phyloP scores from a whole-genome alignment of 2,329 filamentous ascomycete species.

The Fusarium austroafricanum region DNA sequence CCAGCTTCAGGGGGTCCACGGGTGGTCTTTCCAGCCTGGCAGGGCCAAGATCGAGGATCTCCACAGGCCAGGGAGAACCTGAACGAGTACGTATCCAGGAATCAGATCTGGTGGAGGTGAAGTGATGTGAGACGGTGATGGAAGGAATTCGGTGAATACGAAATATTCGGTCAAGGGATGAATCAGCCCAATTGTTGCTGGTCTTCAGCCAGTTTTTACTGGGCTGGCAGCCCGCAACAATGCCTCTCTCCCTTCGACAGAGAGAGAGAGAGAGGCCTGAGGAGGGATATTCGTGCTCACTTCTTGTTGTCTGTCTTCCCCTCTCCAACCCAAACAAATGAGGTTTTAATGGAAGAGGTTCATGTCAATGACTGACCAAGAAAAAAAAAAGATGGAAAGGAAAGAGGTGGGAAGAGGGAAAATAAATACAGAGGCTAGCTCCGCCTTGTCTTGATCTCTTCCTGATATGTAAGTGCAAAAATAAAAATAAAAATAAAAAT shows the following conservation, averaged over 20 bases:
- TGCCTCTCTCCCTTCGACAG: conserved; percentile 36
- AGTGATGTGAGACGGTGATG: neutral
- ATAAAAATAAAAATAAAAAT: neutral
- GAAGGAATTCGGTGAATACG: conserved; percentile 14
- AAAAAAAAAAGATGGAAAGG: conserved; percentile 25
- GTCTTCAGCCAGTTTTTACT: conserved; percentile 24
- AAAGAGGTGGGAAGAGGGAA: conserved; percentile 14
- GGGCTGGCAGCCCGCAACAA: conserved; percentile 30
- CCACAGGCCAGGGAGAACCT: conserved; percentile 16
- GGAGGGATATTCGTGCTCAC: conserved; percentile 3
- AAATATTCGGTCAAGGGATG: neutral
- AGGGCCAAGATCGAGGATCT: conserved; percentile 22
- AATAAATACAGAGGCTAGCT: conserved; percentile 34
- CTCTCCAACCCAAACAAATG: conserved; percentile 38
- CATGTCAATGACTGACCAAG: conserved; percentile 32
- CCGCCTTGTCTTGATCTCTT: conserved; percentile 30
- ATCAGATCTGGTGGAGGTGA: neutral
- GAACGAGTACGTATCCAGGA: conserved; percentile 26
- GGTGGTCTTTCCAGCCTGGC: conserved; percentile 10
- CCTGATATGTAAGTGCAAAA: neutral
- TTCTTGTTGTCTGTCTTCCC: conserved; percentile 25
- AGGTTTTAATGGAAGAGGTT: conserved; percentile 34
- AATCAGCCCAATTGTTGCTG: neutral
- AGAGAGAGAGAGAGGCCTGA: conserved; percentile 8
- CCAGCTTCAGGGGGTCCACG: conserved; percentile 12